Conservation (phyloP, 129 eudicot genomes). For the Escallonia herrerae region DNA sequence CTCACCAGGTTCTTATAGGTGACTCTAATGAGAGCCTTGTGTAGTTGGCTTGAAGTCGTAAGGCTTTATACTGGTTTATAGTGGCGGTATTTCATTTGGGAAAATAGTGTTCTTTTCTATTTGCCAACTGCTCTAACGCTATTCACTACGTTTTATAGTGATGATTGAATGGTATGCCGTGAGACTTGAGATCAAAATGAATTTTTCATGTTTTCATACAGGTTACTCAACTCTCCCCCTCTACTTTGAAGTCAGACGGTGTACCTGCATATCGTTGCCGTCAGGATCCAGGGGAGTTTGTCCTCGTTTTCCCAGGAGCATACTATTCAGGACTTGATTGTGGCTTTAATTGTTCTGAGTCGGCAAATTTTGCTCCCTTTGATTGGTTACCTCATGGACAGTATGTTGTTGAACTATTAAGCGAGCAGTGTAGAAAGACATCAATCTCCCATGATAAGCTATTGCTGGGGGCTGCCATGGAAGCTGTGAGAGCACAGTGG, state of each 20-base stretch:
- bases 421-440: conserved; percentile 52
- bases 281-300: conserved; percentile 60
- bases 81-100: too few species aligned
- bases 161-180: too few species aligned
- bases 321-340: conserved; percentile 68
- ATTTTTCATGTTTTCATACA: conserved; percentile 19
- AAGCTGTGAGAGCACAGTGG: conserved; percentile 52
- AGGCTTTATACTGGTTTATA: too few species aligned
- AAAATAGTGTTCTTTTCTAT: too few species aligned
- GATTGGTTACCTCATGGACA: conserved; percentile 95
- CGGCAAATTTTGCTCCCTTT: conserved; percentile 61
- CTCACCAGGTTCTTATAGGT: too few species aligned
- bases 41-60: too few species aligned
- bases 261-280: conserved; percentile 73
- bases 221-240: conserved; percentile 78
- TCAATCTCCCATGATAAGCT: conserved; percentile 64
- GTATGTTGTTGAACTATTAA: conserved; percentile 40
- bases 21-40: too few species aligned
- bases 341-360: conserved; percentile 59
- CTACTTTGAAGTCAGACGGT: conserved; percentile 54
- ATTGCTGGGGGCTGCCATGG: conserved; percentile 47
- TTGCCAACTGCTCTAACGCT: too few species aligned
- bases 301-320: conserved; percentile 66
- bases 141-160: too few species aligned
- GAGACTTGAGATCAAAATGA: background rate